Base-by-base conservation (phyloP, 2,329 filamentous ascomycete species). In the Ophiobolus disseminans region DNA sequence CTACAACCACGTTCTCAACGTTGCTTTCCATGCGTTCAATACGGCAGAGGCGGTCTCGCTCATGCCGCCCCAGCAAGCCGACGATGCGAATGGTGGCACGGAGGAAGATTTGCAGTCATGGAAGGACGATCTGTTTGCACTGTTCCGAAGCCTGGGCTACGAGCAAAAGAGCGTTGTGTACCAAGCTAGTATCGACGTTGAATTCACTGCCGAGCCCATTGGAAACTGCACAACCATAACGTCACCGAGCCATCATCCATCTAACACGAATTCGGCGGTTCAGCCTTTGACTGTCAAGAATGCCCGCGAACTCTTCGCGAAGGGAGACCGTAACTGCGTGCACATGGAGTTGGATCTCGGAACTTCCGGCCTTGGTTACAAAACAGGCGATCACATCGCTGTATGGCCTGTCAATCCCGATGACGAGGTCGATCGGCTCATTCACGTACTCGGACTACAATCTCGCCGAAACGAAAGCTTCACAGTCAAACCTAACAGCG, bases 41-140 rank as follows among this genome's bases (percentile, higher is more conserved):
- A 44, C 49, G 5, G 62, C 69, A 21, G 72, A 73, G 19, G 74
- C 72, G 3, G 58, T 56, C 13, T 31, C 59, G 20, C 57, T 75
- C 8, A 60, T 72, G 20, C 61, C 65, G 3, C 54, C 66, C 9
- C 72, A 70, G 4, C 70, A 60, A 46, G 75, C 73, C 5, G 74
- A 78, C 42, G 75, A 78, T 53, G 72, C 70, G 2, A 64, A 68
- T 37, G 72, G 73, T n/a, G 68, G 66, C 13, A 78, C 75, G 0
- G 74, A 77, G 40, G 75, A 77, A 53, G 70, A 75, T 43, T 78
- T 74, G 40, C 59, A 75, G 47, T 63, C 67, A 5, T 77, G 75
- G 74, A 77, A 76, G 53, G 66, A 73, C n/a, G 45, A 62, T 7
- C 36, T 73, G 1, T 73, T 75, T 43, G 28, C 55, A 5, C 37